Percentiles rank a stretch among this genome's conserved stretches.
Evolutionary conservation across 192 early-diverging fungal species (phyloP).

Genomic region (Podila epigama): DNA sequence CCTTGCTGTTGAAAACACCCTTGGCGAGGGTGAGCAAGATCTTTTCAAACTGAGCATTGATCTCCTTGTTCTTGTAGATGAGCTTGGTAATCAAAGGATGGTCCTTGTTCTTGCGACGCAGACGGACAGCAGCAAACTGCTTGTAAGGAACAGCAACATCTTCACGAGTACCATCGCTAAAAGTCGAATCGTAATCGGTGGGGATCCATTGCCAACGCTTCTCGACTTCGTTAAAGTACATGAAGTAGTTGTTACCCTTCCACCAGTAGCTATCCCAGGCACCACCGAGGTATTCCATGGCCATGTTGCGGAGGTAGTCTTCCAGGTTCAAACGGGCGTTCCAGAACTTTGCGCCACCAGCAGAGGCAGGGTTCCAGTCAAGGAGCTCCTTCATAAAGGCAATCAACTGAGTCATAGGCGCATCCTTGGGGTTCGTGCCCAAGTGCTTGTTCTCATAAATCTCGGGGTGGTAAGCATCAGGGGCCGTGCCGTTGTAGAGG

Average conservation of each 20-base stretch:
- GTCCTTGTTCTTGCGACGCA: neutral
- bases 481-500: conserved; percentile 23
- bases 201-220: conserved; percentile 35
- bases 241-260: conserved; percentile 50
- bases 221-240: conserved; percentile 30
- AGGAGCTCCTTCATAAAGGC: conserved; percentile 39
- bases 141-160: conserved; percentile 23
- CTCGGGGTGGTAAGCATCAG: conserved; percentile 25
- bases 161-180: conserved; percentile 38
- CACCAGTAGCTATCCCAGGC: conserved; percentile 44
- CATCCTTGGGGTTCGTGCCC: conserved; percentile 18
- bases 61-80: conserved; percentile 20
- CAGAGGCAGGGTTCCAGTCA: conserved; percentile 16
- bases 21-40: conserved; percentile 14
- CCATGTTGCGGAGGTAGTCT: conserved; percentile 33
- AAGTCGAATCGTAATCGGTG: conserved; percentile 52
- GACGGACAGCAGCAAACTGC: conserved; percentile 31
- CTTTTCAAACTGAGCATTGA: conserved; percentile 30
- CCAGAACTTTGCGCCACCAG: conserved; percentile 21
- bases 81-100: conserved; percentile 49
- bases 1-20: conserved; percentile 14
- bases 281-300: conserved; percentile 45
- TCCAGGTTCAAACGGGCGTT: conserved; percentile 33
- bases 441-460: conserved; percentile 30
- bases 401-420: conserved; percentile 39